Conservation (phyloP, 2,329 filamentous ascomycete genomes). For the Fusarium nodosum region DNA sequence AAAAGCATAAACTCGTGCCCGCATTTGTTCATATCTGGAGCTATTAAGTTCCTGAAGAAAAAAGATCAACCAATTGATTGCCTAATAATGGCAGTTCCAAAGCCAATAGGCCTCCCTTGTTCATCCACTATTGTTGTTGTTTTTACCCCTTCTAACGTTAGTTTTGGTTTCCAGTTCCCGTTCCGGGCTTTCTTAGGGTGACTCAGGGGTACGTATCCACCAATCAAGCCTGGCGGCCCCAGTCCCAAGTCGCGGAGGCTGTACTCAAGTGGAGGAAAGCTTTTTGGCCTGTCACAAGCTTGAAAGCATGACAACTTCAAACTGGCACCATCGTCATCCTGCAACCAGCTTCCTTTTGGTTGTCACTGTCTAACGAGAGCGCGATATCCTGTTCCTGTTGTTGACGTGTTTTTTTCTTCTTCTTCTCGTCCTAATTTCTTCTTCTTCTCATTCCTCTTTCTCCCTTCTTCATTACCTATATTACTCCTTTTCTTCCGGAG, state of each 20-base stretch:
- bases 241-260: slow-evolving; percentile 21
- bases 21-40: slow-evolving; percentile 10
- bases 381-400: slow-evolving; percentile 9
- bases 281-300: slow-evolving; percentile 38
- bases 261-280: slow-evolving; percentile 13
- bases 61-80: slow-evolving; percentile 9
- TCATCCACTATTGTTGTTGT: slow-evolving; percentile 7
- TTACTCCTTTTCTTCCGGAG: slow-evolving; percentile 19
- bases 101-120: slow-evolving; percentile 28
- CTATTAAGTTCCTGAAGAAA: slow-evolving; percentile 21
- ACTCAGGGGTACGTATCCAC: slow-evolving; percentile 40
- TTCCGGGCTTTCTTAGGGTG: not conserved
- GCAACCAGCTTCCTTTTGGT: slow-evolving; percentile 33
- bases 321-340: slow-evolving; percentile 44
- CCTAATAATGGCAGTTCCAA: not conserved
- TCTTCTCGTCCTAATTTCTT: slow-evolving; percentile 7
- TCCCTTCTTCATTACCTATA: slow-evolving; percentile 10
- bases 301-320: slow-evolving; percentile 39
- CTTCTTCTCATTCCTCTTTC: slow-evolving; percentile 15
- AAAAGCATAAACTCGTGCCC: slow-evolving; percentile 11
- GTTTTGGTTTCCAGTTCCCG: slow-evolving; percentile 7
- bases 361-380: slow-evolving; percentile 12
- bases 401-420: slow-evolving; percentile 10
- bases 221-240: slow-evolving; percentile 20
- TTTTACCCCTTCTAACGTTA: slow-evolving; percentile 3